Base-by-base conservation (phyloP, 805 yeast genomes). In the Ogataea pignaliae region DNA sequence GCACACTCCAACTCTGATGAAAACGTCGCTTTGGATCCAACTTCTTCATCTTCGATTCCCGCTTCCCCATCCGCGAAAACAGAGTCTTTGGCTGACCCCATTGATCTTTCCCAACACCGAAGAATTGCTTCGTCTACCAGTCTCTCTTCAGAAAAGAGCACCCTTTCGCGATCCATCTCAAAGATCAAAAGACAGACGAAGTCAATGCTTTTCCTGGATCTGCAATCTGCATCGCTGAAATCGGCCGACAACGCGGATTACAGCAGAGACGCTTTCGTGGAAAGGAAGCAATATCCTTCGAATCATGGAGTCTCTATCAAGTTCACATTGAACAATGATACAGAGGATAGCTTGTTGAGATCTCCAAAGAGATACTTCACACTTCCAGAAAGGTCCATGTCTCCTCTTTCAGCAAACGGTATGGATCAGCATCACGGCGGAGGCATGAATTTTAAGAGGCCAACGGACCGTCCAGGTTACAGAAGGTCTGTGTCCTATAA, bases 401-500 rank as follows among this genome's bases (percentile, higher is more conserved):
- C 33, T 4, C 33, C 33, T 13, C 14, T n/a, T 3, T 30, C 33
- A 30, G 14, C 33, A 30, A 30, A 9, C 9, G 10, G 33, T 30
- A 21, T 21, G 26, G 26, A 5, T 21, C 26, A 21, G 7, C 26
- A 21, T 21, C 26, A 4, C 26, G 26, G 7, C 26, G 26, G 26
- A 7, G 7, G 26, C 26, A 21, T 7, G 26, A 21, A 21, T 21
- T 21, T 21, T 21, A 7, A 21, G 7, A 21, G 26, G 7, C 26
- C 26, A 7, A 21, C 26, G 7, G 33, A 30, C 5, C 4, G 60
- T 18, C 60, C 59, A 2, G 46, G 39, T 2, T 54, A 50, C 28
- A 44, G 44, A 35, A 41, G 57, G 29, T 51, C 59, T 0, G 39
- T 47, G 3, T 56, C 60, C 2, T 47, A 47, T 37, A 53, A 54